Evolutionary conservation across 257 asterid genomes (phyloP).

Genomic region (Apocynum venetum): DNA sequence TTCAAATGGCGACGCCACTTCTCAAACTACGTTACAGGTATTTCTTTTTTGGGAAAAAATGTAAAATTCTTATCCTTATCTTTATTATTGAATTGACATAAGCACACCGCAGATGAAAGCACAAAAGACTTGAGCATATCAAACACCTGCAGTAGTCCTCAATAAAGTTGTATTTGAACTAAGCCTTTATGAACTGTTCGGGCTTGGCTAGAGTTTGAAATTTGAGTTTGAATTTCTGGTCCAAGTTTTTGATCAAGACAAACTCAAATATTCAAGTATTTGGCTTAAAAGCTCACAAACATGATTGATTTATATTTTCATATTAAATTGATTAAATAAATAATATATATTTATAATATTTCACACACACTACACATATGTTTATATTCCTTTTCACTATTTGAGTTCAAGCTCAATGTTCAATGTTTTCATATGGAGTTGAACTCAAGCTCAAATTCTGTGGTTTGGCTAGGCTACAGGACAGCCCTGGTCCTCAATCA

Average conservation of each 20-base stretch:
- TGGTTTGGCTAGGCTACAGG: background rate
- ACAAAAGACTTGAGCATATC: background rate
- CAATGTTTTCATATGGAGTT: background rate
- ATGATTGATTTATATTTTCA: no score
- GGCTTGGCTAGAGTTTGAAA: background rate
- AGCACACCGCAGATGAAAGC: no score
- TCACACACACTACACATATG: no score
- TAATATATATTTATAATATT: no score
- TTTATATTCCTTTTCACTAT: no score
- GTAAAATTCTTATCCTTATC: no score
- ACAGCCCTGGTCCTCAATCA: background rate
- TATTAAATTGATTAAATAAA: no score
- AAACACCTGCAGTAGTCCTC: background rate
- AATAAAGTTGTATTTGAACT: background rate
- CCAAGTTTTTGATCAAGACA: background rate
- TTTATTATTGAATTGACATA: no score
- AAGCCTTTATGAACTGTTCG: background rate
- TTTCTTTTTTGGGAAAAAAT: background rate
- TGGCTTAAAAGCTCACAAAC: background rate
- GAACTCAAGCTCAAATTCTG: background rate
- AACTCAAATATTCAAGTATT: no score
- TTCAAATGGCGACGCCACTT: background rate
- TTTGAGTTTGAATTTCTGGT: background rate
- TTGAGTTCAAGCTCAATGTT: background rate
- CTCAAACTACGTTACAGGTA: background rate